These are phyloP conservation scores for Podosphaera fusca DNA, from an alignment of 2,329 filamentous ascomycete species.

Conservation along the genomic window DNA sequence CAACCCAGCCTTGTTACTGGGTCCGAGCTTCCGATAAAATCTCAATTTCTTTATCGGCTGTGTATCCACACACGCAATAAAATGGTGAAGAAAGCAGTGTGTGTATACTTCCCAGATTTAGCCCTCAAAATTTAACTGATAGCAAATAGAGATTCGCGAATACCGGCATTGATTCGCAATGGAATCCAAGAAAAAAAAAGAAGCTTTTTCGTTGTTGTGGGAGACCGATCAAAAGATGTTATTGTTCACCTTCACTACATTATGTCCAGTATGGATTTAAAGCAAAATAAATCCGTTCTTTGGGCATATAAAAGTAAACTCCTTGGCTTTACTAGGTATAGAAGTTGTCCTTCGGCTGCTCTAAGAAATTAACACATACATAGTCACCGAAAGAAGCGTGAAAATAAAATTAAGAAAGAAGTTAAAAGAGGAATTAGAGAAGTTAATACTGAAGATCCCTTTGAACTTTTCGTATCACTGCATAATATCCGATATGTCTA, in stretches of 20 bases:
- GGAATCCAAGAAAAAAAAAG: conserved; percentile 87
- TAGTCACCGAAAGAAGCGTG: conserved; percentile 86
- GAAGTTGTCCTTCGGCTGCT: too few relatives aligned
- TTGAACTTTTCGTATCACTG: conserved; percentile 88
- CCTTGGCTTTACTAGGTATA: conserved; percentile 53
- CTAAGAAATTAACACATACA: conserved; percentile 11
- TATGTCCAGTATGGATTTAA: conserved; percentile 70
- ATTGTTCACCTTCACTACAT: conserved; percentile 92
- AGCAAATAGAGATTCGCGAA: conserved; percentile 52
- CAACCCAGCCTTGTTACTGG: not conserved
- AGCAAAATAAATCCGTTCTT: conserved; percentile 85
- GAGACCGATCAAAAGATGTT: conserved; percentile 83
- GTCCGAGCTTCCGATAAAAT: conserved; percentile 8
- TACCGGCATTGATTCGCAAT: conserved; percentile 79
- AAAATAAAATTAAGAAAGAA: conserved; percentile 95
- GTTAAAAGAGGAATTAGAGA: conserved; percentile 88
- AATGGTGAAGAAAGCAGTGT: conserved; percentile 16
- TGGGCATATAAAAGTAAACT: conserved; percentile 99
- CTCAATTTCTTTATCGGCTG: not conserved
- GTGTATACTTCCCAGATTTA: not conserved
- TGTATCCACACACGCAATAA: not conserved
- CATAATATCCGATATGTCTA: conserved; percentile 97
- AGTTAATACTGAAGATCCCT: conserved; percentile 77
- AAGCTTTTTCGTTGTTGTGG: conserved; percentile 93
- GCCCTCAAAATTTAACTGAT: conserved; percentile 3